These are phyloP conservation scores for Baorangia bicolor DNA, from an alignment of 768 basidiomycete species.

Conservation along the genomic window DNA sequence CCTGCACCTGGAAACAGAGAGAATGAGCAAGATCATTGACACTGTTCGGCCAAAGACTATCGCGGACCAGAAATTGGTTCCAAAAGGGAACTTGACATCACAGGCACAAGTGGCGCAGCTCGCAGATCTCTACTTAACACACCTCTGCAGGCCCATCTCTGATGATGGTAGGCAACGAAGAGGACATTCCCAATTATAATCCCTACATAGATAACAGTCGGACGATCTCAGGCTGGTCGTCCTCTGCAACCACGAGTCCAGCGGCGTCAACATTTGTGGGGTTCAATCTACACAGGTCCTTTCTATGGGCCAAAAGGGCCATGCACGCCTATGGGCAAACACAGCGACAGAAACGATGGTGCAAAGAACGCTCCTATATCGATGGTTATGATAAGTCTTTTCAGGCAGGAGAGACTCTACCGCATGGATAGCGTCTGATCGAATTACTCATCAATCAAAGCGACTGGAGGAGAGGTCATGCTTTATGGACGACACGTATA, in stretches of 20 bases:
- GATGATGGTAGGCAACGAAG: background rate
- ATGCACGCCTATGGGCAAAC: background rate
- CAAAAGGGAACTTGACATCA: constrained; percentile 7
- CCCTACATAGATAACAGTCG: background rate
- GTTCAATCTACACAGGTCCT: background rate
- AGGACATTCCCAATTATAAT: background rate
- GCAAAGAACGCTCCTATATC: background rate
- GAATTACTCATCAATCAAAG: background rate
- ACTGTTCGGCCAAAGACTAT: background rate
- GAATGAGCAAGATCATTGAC: background rate
- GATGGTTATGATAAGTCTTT: background rate
- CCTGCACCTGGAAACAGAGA: background rate
- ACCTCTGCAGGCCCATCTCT: background rate
- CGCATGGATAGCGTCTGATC: background rate
- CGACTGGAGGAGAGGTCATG: constrained; percentile 17
- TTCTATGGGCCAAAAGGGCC: background rate
- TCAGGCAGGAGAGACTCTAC: background rate
- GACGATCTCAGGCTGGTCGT: background rate
- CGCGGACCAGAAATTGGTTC: background rate
- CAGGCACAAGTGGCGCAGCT: constrained; percentile 1
- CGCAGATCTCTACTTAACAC: background rate
- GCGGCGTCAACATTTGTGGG: background rate
- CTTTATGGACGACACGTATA: constrained; percentile 55
- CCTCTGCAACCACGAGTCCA: background rate
- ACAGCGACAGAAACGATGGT: background rate